Percentiles rank a stretch among this genome's conserved stretches.
Conservation (phyloP, 2,329 filamentous ascomycete genomes). For the Diplodia seriata region DNA sequence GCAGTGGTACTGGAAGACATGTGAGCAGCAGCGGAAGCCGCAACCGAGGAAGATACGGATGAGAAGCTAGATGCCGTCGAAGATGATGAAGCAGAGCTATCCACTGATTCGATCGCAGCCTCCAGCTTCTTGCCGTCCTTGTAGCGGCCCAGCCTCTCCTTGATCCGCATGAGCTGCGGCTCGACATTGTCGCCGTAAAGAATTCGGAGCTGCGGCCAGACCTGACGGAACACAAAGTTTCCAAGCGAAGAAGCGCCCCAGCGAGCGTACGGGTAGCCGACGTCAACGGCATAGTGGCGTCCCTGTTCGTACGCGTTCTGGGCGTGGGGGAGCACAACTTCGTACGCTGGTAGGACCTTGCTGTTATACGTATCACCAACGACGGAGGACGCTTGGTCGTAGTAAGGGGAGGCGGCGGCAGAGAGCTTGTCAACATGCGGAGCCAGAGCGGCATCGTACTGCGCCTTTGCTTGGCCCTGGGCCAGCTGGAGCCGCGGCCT, state of each 20-base stretch:
- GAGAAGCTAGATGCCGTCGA: slow-evolving; percentile 35
- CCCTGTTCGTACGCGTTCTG: slow-evolving; percentile 70
- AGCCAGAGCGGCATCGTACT: slow-evolving; percentile 75
- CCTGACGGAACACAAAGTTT: slow-evolving; percentile 73
- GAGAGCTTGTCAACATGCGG: slow-evolving; percentile 74
- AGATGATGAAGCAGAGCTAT: slow-evolving; percentile 42
- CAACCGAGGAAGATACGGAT: slow-evolving; percentile 20
- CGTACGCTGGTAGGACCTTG: slow-evolving; percentile 77
- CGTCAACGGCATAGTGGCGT: slow-evolving; percentile 71
- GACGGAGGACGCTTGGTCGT: slow-evolving; percentile 68
- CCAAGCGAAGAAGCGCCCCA: slow-evolving; percentile 74
- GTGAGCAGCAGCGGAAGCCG: slow-evolving; percentile 41
- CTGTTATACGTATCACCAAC: slow-evolving; percentile 73
- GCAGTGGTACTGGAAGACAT: slow-evolving; percentile 34
- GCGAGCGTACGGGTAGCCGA: slow-evolving; percentile 73
- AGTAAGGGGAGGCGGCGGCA: slow-evolving; percentile 72
- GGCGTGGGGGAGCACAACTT: slow-evolving; percentile 75
- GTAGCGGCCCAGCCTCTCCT: slow-evolving; percentile 83
- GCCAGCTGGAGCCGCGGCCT: slow-evolving; percentile 75
- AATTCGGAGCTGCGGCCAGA: slow-evolving; percentile 82
- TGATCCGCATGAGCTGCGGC: slow-evolving; percentile 91
- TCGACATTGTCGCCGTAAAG: slow-evolving; percentile 93
- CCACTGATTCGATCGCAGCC: slow-evolving; percentile 63
- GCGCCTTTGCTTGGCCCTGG: slow-evolving; percentile 64
- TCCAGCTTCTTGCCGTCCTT: slow-evolving; percentile 69